Conservation (phyloP, 2,329 filamentous ascomycete species). For the Penicillium sp. region DNA sequence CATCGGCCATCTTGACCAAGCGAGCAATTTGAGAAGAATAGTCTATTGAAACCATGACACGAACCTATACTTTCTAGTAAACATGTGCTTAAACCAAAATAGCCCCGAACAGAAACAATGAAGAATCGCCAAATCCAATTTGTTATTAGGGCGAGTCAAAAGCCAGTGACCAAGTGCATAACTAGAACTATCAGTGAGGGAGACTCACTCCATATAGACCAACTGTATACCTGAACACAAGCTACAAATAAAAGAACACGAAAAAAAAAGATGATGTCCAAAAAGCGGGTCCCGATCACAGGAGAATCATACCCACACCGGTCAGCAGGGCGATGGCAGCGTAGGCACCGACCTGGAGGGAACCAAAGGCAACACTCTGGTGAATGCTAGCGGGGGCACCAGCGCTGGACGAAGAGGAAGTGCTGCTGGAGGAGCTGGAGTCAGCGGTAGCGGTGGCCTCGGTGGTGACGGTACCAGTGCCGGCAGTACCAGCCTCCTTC, state of each 20-base stretch:
- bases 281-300: conserved; percentile 24
- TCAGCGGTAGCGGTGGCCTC: conserved; percentile 27
- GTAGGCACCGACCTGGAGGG: conserved; percentile 37
- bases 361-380: conserved; percentile 30
- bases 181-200: background rate
- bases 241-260: conserved; percentile 1
- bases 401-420: conserved; percentile 18
- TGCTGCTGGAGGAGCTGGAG: conserved; percentile 17
- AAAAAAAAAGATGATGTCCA: background rate
- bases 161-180: background rate
- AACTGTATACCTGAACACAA: background rate
- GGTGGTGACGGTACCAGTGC: conserved; percentile 43
- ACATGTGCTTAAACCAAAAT: background rate
- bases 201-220: background rate
- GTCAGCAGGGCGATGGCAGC: conserved; percentile 35
- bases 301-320: conserved; percentile 41
- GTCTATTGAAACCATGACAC: background rate
- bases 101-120: background rate
- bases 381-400: conserved; percentile 21
- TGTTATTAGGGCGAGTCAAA: background rate
- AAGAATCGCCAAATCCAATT: background rate
- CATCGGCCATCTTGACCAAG: conserved; percentile 31
- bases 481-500: conserved; percentile 40
- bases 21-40: conserved; percentile 13
- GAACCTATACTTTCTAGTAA: background rate